phyloP scores from a whole-genome alignment of 1,284 basidiomycete species.

The Sporisorium graminicola region DNA sequence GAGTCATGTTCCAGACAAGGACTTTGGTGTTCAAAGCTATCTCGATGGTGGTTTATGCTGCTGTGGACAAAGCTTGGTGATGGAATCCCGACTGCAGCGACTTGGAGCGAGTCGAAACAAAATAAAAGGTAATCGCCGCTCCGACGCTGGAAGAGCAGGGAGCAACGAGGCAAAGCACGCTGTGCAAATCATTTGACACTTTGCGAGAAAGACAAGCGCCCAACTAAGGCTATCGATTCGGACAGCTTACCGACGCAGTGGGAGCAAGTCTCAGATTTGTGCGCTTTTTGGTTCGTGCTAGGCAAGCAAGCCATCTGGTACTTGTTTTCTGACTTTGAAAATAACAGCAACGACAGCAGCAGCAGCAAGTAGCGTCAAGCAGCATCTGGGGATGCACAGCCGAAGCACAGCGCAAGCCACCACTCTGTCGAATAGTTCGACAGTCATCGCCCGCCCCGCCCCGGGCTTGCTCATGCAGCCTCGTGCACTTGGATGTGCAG shows the following conservation, averaged over 20 bases:
- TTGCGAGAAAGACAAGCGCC: constrained; percentile 1
- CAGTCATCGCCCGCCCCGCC: too few relatives aligned
- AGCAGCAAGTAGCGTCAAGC: neutral
- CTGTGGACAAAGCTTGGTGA: too few relatives aligned
- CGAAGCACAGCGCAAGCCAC: neutral
- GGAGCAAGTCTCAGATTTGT: constrained; percentile 1
- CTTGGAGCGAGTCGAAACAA: too few relatives aligned
- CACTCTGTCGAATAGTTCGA: too few relatives aligned
- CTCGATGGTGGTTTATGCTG: too few relatives aligned
- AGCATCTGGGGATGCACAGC: too few relatives aligned
- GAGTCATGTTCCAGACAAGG: too few relatives aligned
- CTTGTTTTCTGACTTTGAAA: constrained; percentile 1
- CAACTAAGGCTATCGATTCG: neutral
- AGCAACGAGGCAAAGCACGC: too few relatives aligned
- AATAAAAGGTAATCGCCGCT: too few relatives aligned
- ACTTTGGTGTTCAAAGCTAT: too few relatives aligned
- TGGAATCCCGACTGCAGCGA: constrained; percentile 1
- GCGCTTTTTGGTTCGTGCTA: constrained; percentile 4
- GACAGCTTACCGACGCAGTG: constrained; percentile 1
- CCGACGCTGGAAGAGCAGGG: neutral
- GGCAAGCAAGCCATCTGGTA: too few relatives aligned
- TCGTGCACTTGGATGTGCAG: too few relatives aligned
- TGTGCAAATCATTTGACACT: neutral
- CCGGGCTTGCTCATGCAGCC: neutral
- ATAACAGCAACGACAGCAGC: neutral